Percentiles rank a stretch among this genome's conserved stretches.
Evolutionary conservation across 78 protist species (phyloP).

Genomic region (Dictyostelium brefeldianum): DNA sequence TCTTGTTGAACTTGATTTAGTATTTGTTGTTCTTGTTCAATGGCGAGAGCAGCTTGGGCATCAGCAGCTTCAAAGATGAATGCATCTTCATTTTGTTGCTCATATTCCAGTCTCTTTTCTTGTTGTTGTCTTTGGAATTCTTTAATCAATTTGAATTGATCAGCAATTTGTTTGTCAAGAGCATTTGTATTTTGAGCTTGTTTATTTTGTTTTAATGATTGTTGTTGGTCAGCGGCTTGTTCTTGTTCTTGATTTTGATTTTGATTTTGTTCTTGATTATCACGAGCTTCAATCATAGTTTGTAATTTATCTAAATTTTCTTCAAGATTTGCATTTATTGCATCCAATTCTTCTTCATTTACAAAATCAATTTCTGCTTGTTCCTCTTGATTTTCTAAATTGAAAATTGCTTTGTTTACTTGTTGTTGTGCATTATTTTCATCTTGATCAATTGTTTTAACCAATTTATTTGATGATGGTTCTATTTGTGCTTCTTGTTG

Average conservation of each 20-base stretch:
- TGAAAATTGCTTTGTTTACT: background rate
- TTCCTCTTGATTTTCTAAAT: background rate
- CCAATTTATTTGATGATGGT: too few relatives aligned
- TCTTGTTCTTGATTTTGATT: background rate
- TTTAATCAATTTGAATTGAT: background rate
- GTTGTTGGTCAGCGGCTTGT: background rate
- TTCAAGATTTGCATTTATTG: too few relatives aligned
- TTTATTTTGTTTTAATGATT: background rate
- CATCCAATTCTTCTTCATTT: background rate
- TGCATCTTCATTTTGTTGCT: background rate
- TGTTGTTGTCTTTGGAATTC: slow-evolving; percentile 2
- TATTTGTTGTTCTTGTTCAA: background rate
- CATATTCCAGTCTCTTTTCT: background rate
- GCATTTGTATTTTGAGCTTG: background rate
- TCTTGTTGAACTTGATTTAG: background rate
- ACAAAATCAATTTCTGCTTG: background rate
- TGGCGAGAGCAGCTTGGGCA: background rate
- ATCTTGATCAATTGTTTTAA: background rate
- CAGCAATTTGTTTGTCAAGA: background rate
- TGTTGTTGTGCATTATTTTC: background rate
- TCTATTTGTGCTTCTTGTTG: background rate
- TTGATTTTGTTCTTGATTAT: background rate
- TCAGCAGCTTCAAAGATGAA: background rate
- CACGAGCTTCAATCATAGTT: too few relatives aligned
- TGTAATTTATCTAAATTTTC: too few relatives aligned